These are phyloP conservation scores for Colletotrichum graminicola DNA, from an alignment of 2,329 filamentous ascomycete genomes.

Conservation along the genomic window DNA sequence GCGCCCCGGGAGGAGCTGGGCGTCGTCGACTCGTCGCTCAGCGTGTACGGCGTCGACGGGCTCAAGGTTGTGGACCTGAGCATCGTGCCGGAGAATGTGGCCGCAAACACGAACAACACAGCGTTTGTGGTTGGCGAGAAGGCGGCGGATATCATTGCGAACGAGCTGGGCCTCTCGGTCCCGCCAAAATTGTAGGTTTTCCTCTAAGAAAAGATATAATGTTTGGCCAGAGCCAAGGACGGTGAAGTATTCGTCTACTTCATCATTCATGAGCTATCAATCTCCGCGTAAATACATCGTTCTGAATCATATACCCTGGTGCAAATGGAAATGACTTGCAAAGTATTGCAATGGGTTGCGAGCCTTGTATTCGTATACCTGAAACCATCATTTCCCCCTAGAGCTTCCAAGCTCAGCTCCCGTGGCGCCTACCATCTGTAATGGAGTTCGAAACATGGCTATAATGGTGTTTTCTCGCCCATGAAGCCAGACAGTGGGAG, in stretches of 20 bases:
- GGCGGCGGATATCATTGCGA: conserved; percentile 56
- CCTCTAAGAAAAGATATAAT: too few relatives aligned
- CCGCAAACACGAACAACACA: conserved; percentile 62
- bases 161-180: conserved; percentile 48
- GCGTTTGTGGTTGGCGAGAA: conserved; percentile 63
- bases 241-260: not conserved
- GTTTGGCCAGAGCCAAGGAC: not conserved
- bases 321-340: too few relatives aligned
- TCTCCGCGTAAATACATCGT: rapidly evolving
- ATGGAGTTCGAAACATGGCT: not conserved
- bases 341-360: too few relatives aligned
- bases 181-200: conserved; percentile 15
- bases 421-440: not conserved
- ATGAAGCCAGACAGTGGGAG: not conserved
- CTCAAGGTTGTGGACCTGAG: conserved; percentile 58
- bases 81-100: conserved; percentile 55
- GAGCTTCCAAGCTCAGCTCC: too few relatives aligned
- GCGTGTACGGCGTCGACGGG: conserved; percentile 57
- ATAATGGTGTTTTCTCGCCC: not conserved
- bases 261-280: not conserved
- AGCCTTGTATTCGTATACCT: not conserved
- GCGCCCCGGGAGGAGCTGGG: conserved; percentile 54
- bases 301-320: not conserved
- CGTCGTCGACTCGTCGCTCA: conserved; percentile 56
- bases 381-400: not conserved